Conservation (phyloP, 2,329 filamentous ascomycete species). For the Sordariomycetes sp. region DNA sequence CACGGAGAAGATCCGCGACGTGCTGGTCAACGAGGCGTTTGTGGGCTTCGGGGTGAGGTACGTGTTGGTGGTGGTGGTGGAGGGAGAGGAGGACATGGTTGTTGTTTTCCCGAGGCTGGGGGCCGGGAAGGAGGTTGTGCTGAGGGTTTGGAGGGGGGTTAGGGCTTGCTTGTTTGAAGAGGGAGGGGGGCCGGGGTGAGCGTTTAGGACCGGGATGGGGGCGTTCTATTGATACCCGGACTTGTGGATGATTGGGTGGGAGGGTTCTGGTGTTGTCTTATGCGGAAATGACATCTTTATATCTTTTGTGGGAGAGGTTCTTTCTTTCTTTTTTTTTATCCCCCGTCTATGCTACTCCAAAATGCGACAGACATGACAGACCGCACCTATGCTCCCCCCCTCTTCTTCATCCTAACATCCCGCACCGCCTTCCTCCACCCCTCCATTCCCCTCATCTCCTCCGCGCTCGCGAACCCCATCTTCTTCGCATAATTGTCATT, state of each 20-base stretch:
- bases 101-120: constrained; percentile 86
- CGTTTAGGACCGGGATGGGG: background rate
- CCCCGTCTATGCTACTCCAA: constrained; percentile 9
- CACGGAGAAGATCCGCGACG: constrained; percentile 81
- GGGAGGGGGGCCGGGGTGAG: constrained; percentile 11
- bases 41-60: constrained; percentile 81
- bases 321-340: too few relatives aligned
- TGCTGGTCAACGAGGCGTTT: constrained; percentile 92
- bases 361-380: constrained; percentile 1
- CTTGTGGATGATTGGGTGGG: background rate
- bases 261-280: background rate
- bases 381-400: constrained; percentile 9
- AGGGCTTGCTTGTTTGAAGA: constrained; percentile 64
- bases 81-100: constrained; percentile 75
- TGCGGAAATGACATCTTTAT: background rate
- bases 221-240: background rate
- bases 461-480: constrained; percentile 40
- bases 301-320: too few relatives aligned
- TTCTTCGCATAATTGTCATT: constrained; percentile 49
- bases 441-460: constrained; percentile 28
- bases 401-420: constrained; percentile 9
- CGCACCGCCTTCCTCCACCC: constrained; percentile 13
- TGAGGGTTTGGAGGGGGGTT: constrained; percentile 81
- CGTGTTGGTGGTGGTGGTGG: constrained; percentile 80
- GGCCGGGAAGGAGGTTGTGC: constrained; percentile 61